Evolutionary conservation across 306 rosid genomes (phyloP).

Genomic region (Senna tora): DNA sequence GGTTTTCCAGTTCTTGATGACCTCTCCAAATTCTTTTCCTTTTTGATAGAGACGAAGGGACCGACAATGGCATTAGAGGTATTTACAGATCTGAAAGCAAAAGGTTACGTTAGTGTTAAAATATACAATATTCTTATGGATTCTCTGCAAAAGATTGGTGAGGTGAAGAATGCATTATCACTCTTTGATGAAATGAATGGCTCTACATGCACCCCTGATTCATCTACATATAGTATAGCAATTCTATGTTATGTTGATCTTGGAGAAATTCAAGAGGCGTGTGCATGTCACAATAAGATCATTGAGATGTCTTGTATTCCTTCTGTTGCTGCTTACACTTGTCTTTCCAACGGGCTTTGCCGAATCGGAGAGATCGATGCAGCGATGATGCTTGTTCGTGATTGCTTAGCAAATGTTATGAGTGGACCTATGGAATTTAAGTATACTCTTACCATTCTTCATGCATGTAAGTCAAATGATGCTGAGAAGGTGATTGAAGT

Average conservation of each 20-base stretch:
- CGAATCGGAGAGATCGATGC: constrained; percentile 75
- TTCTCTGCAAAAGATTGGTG: constrained; percentile 59
- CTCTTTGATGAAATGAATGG: constrained; percentile 65
- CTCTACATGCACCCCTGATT: constrained; percentile 51
- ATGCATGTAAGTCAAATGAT: constrained; percentile 59
- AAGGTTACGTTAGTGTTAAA: constrained; percentile 52
- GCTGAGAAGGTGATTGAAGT: constrained; percentile 64
- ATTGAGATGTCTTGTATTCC: constrained; percentile 76
- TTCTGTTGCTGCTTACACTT: constrained; percentile 59
- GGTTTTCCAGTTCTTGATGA: constrained; percentile 54
- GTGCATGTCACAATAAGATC: constrained; percentile 69
- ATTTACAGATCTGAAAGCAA: constrained; percentile 55
- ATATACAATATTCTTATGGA: constrained; percentile 66
- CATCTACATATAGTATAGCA: constrained; percentile 52
- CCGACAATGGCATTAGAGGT: constrained; percentile 49
- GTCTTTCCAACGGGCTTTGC: constrained; percentile 73
- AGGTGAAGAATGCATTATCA: constrained; percentile 54
- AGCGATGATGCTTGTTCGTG: constrained; percentile 75
- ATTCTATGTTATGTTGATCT: constrained; percentile 62
- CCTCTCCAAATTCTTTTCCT: constrained; percentile 58
- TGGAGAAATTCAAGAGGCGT: constrained; percentile 64
- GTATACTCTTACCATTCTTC: constrained; percentile 67
- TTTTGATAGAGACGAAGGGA: constrained; percentile 58
- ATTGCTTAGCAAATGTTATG: constrained; percentile 65
- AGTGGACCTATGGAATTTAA: constrained; percentile 79